phyloP scores from a whole-genome alignment of 129 eudicot genomes.

The Chrysanthemum makinoi region DNA sequence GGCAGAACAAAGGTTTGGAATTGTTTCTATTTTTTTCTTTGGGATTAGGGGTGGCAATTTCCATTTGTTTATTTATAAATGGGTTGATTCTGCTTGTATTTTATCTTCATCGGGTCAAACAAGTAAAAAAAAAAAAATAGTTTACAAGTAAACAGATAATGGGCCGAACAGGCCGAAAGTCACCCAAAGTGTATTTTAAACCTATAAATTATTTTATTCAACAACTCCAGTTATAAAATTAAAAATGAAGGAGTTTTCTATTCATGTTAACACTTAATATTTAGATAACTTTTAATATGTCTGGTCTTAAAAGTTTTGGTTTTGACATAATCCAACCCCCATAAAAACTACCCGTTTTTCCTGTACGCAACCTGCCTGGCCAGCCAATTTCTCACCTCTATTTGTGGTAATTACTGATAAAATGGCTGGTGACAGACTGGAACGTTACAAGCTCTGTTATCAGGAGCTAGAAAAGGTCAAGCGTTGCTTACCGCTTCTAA shows the following conservation, averaged over 20 bases:
- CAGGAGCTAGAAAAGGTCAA: slow-evolving; percentile 89
- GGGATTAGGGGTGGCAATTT: neutral
- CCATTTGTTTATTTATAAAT: neutral
- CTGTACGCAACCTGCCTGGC: neutral
- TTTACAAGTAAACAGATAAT: neutral
- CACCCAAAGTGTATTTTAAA: neutral
- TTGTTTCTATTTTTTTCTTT: neutral
- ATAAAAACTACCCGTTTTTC: neutral
- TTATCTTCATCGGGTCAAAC: neutral
- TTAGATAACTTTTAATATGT: no score
- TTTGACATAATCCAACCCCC: no score
- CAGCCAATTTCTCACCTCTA: neutral
- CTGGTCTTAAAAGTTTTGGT: no score
- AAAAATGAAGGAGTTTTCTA: no score
- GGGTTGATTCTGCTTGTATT: neutral
- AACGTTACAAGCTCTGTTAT: slow-evolving; percentile 81
- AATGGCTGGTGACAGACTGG: slow-evolving; percentile 49
- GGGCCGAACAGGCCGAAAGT: neutral
- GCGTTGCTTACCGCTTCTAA: slow-evolving; percentile 51
- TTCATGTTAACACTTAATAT: no score
- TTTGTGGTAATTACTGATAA: neutral
- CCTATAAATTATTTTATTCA: neutral
- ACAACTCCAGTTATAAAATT: no score
- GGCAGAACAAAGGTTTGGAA: slow-evolving; percentile 85
- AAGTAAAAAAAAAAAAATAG: neutral